Evolutionary conservation across 2,329 filamentous ascomycete species (phyloP).

Genomic region (Bipolaris gigantea): DNA sequence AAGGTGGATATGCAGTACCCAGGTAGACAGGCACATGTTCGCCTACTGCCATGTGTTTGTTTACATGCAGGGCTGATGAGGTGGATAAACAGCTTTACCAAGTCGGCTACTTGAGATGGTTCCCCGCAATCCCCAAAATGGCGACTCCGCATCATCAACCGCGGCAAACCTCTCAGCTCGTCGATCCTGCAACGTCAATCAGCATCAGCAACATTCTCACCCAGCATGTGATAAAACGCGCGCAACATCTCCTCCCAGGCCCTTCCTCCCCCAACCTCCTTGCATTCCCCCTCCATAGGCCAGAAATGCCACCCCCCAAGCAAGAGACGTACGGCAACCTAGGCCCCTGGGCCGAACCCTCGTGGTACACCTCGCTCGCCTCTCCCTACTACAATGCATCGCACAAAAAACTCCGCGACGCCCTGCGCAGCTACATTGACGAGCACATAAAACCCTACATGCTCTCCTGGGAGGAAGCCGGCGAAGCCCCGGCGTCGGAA

Average conservation of each 20-base stretch:
- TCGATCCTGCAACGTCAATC: neutral
- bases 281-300: slow-evolving; percentile 2
- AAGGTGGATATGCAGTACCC: neutral
- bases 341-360: slow-evolving; percentile 52
- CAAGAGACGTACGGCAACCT: slow-evolving; percentile 41
- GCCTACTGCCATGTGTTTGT: too few relatives aligned
- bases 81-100: neutral
- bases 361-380: slow-evolving; percentile 52
- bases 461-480: slow-evolving; percentile 63
- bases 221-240: slow-evolving; percentile 4
- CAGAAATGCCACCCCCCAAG: slow-evolving; percentile 21
- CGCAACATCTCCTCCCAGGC: too few relatives aligned
- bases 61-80: neutral
- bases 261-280: slow-evolving; percentile 2
- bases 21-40: too few relatives aligned
- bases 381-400: slow-evolving; percentile 66
- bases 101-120: slow-evolving; percentile 1
- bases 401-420: slow-evolving; percentile 61
- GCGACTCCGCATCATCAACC: slow-evolving; percentile 10
- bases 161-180: slow-evolving; percentile 14
- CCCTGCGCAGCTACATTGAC: slow-evolving; percentile 62
- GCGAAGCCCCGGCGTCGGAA: slow-evolving; percentile 53
- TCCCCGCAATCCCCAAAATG: slow-evolving; percentile 4
- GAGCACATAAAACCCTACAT: slow-evolving; percentile 60
- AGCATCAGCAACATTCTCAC: neutral